A percentile compares a stretch with the other conserved stretches of the same genome.
These are phyloP conservation scores for Recurvomyces mirabilis DNA, from an alignment of 495 filamentous ascomycete genomes.

Conservation along the genomic window DNA sequence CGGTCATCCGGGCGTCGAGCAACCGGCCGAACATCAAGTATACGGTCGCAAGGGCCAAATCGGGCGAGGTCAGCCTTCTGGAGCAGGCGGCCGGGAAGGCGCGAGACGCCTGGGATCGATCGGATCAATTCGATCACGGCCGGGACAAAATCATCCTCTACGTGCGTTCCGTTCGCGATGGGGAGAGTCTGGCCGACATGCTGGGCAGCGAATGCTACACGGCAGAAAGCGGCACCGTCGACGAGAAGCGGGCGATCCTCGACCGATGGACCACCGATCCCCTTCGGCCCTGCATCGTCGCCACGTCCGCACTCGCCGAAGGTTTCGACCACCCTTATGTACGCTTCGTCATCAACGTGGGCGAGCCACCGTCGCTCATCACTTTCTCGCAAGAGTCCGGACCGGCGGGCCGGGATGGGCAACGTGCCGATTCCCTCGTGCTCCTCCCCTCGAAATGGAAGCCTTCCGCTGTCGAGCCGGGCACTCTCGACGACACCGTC, in stretches of 20 bases:
- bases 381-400: slow-evolving; percentile 2
- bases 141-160: too few relatives aligned
- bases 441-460: background rate
- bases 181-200: too few relatives aligned
- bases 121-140: too few relatives aligned
- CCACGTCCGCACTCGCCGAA: slow-evolving; percentile 1
- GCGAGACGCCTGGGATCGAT: too few relatives aligned
- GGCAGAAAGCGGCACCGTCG: too few relatives aligned
- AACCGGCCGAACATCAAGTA: background rate
- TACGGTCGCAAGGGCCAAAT: too few relatives aligned
- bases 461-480: background rate
- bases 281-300: too few relatives aligned
- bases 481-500: background rate
- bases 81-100: too few relatives aligned
- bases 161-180: too few relatives aligned
- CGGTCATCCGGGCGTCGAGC: background rate
- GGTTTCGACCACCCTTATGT: slow-evolving; percentile 8
- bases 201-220: too few relatives aligned
- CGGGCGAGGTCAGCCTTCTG: too few relatives aligned
- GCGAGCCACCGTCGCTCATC: background rate
- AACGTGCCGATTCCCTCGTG: slow-evolving; percentile 2
- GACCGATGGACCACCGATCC: too few relatives aligned
- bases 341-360: slow-evolving; percentile 1
- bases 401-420: background rate
- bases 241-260: background rate